These are phyloP conservation scores for Thielaviopsis musarum DNA, from an alignment of 2,329 filamentous ascomycete genomes.

Conservation along the genomic window DNA sequence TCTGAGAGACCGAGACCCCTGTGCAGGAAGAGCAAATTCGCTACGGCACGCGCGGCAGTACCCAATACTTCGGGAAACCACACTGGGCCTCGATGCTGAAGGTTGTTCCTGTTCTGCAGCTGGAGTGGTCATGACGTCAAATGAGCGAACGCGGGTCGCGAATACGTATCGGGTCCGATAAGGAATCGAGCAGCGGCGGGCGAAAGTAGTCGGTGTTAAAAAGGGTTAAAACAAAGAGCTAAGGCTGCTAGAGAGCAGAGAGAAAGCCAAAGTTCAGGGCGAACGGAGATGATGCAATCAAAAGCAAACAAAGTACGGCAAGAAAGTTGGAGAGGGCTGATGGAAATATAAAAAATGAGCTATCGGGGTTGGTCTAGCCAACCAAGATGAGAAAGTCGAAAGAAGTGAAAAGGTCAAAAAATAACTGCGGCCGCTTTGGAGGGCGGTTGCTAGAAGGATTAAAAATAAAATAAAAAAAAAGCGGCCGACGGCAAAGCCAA, in stretches of 20 bases:
- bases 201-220: not conserved
- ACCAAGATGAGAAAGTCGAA: too few species aligned
- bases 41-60: not conserved
- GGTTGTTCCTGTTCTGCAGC: not conserved
- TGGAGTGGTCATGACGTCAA: not conserved
- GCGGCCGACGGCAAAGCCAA: not conserved
- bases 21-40: not conserved
- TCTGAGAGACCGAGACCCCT: not conserved
- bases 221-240: too few species aligned
- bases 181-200: not conserved
- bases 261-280: too few species aligned
- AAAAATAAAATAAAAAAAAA: too few species aligned
- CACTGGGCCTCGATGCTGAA: slow-evolving; percentile 4
- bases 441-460: too few species aligned
- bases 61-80: not conserved
- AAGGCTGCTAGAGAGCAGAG: too few species aligned
- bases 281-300: too few species aligned
- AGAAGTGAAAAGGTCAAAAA: too few species aligned
- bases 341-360: too few species aligned
- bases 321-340: too few species aligned
- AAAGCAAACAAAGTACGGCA: too few species aligned
- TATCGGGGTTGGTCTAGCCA: not conserved
- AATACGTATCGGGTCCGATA: not conserved
- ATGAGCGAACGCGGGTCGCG: not conserved
- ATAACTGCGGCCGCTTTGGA: too few species aligned